phyloP scores from a whole-genome alignment of 2,329 filamentous ascomycete species.

The Cryoendolithus antarcticus region DNA sequence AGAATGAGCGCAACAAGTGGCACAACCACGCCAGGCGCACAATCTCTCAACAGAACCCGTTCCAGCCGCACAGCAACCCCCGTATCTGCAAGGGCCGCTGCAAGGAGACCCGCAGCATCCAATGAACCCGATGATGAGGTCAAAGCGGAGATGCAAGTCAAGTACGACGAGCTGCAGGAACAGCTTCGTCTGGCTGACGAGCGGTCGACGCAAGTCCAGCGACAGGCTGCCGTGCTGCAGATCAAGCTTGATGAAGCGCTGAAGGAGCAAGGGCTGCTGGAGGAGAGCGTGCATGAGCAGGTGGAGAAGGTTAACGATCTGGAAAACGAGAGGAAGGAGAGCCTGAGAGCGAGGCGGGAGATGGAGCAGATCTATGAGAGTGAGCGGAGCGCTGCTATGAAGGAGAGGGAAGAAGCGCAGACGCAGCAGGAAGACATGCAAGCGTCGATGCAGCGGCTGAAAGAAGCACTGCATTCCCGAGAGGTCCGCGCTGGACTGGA shows the following conservation, averaged over 20 bases:
- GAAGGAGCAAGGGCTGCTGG: slow-evolving; percentile 71
- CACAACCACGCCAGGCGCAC: not conserved
- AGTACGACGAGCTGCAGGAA: slow-evolving; percentile 74
- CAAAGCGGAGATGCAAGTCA: slow-evolving; percentile 64
- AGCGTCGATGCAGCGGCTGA: slow-evolving; percentile 76
- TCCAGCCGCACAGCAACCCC: slow-evolving; percentile 53
- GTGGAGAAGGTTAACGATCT: slow-evolving; percentile 73
- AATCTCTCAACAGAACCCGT: slow-evolving; percentile 33
- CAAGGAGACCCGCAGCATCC: slow-evolving; percentile 38
- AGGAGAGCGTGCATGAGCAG: slow-evolving; percentile 77
- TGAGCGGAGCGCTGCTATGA: slow-evolving; percentile 73
- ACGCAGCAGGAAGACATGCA: slow-evolving; percentile 85
- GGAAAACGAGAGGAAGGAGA: slow-evolving; percentile 74
- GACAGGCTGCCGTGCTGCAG: slow-evolving; percentile 75
- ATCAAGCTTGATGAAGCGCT: slow-evolving; percentile 73
- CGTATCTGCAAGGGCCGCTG: slow-evolving; percentile 61
- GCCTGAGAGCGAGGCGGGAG: slow-evolving; percentile 72
- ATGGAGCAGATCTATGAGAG: slow-evolving; percentile 87
- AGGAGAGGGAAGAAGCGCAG: slow-evolving; percentile 81
- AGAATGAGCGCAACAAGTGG: slow-evolving; percentile 1
- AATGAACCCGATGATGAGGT: slow-evolving; percentile 46
- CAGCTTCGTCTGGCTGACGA: slow-evolving; percentile 67
- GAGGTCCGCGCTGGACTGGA: slow-evolving; percentile 42
- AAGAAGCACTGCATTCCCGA: slow-evolving; percentile 74
- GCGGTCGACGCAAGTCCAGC: slow-evolving; percentile 57